A percentile compares a stretch with the other conserved stretches of the same genome.
Conservation (phyloP, 768 basidiomycete genomes). For the Russula sp. region DNA sequence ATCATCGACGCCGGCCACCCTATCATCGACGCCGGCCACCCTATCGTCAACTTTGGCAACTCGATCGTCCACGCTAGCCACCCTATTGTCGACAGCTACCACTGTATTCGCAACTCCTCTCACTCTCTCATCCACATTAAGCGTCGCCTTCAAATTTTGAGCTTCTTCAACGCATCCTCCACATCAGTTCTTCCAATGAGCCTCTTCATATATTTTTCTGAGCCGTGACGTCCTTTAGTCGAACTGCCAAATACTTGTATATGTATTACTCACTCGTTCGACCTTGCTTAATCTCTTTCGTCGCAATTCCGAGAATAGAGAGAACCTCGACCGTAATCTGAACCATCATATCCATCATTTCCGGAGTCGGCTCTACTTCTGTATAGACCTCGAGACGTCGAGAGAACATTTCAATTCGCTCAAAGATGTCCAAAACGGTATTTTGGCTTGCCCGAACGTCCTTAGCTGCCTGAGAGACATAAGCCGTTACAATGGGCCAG, state of each 20-base stretch:
- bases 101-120: background rate
- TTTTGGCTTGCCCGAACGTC: background rate
- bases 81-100: background rate
- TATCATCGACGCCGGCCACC: background rate
- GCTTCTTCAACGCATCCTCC: background rate
- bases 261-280: background rate
- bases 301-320: background rate
- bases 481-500: background rate
- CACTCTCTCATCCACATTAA: background rate
- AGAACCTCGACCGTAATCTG: constrained; percentile 1
- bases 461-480: background rate
- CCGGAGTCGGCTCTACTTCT: background rate
- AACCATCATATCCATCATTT: background rate
- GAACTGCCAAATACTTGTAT: background rate
- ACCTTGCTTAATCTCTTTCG: background rate
- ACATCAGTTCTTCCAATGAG: background rate
- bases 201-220: background rate
- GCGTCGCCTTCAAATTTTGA: background rate
- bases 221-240: background rate
- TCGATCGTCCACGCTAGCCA: background rate
- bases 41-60: background rate
- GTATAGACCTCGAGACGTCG: background rate
- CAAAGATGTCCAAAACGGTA: background rate
- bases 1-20: background rate
- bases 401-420: background rate